A percentile compares a stretch with the other conserved stretches of the same genome.
phyloP scores from a whole-genome alignment of 768 basidiomycete species.

The Rubroboletus pulcherrimus region DNA sequence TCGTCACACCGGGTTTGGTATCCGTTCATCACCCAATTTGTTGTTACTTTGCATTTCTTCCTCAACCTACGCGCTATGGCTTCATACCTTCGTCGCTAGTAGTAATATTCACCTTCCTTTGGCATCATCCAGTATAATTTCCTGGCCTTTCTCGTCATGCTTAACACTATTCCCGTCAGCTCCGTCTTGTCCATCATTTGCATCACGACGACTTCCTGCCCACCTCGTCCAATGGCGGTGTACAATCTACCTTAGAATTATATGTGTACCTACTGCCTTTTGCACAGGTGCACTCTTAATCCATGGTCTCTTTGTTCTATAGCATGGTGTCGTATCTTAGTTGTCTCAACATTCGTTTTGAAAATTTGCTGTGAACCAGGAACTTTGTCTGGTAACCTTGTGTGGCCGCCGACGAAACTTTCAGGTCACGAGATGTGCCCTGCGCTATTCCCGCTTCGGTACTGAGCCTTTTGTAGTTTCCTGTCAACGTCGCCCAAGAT shows the following conservation, averaged over 20 bases:
- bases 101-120: conserved; percentile 29
- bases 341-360: background rate
- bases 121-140: conserved; percentile 29
- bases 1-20: conserved; percentile 20
- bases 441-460: background rate
- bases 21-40: conserved; percentile 22
- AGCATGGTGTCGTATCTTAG: conserved; percentile 15
- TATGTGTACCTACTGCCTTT: conserved; percentile 33
- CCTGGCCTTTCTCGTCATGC: conserved; percentile 22
- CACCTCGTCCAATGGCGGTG: conserved; percentile 26
- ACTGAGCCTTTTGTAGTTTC: background rate
- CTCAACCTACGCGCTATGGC: conserved; percentile 14
- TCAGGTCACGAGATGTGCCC: background rate
- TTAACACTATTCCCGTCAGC: conserved; percentile 23
- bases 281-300: conserved; percentile 31
- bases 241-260: conserved; percentile 36
- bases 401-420: background rate
- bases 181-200: conserved; percentile 22
- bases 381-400: background rate
- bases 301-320: conserved; percentile 18
- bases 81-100: conserved; percentile 29
- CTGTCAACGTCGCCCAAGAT: conserved; percentile 32
- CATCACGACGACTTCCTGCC: conserved; percentile 26
- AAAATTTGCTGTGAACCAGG: background rate
- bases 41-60: conserved; percentile 20